A percentile compares a stretch with the other conserved stretches of the same genome.
Conservation (phyloP, 2,329 filamentous ascomycete genomes). For the Lasiodiplodia sp. region DNA sequence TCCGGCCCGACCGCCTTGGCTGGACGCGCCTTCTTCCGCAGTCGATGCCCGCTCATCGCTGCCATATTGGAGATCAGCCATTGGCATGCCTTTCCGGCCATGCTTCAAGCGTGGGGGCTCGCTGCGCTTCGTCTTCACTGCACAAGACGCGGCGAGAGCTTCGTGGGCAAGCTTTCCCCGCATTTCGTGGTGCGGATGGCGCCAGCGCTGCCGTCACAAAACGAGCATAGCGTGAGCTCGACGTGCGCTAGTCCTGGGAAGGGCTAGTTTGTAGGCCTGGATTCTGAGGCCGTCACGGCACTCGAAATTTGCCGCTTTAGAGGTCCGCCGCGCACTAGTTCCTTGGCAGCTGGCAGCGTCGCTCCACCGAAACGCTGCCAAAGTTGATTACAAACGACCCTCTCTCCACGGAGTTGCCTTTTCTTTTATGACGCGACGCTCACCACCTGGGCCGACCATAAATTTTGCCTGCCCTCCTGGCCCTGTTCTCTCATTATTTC, state of each 20-base stretch:
- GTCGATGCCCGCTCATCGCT: constrained; percentile 1
- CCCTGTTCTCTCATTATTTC: not conserved
- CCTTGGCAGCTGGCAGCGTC: constrained; percentile 17
- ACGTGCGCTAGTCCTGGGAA: not conserved
- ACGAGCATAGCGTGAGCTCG: constrained; percentile 5
- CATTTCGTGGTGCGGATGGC: constrained; percentile 8
- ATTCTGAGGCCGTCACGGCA: not conserved
- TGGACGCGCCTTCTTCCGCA: not conserved
- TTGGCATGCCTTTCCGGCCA: not conserved
- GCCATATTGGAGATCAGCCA: not conserved
- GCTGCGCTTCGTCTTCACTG: not conserved
- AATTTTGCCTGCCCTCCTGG: not conserved
- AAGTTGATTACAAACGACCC: constrained; percentile 25
- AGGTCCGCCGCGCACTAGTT: constrained; percentile 9
- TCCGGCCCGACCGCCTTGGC: not conserved
- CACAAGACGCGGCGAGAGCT: not conserved
- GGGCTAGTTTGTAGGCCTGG: not conserved
- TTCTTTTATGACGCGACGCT: constrained; percentile 21
- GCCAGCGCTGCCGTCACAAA: constrained; percentile 13
- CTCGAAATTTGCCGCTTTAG: constrained; percentile 11
- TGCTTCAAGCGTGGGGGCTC: not conserved
- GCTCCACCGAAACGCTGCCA: constrained; percentile 19
- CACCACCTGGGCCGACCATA: constrained; percentile 12
- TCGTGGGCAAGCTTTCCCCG: constrained; percentile 22
- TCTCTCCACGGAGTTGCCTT: constrained; percentile 15